Evolutionary conservation across 1,284 basidiomycete genomes (phyloP), one percentile per base, ranked within the genome.

Genomic region (Meira miltonrushii): DNA sequence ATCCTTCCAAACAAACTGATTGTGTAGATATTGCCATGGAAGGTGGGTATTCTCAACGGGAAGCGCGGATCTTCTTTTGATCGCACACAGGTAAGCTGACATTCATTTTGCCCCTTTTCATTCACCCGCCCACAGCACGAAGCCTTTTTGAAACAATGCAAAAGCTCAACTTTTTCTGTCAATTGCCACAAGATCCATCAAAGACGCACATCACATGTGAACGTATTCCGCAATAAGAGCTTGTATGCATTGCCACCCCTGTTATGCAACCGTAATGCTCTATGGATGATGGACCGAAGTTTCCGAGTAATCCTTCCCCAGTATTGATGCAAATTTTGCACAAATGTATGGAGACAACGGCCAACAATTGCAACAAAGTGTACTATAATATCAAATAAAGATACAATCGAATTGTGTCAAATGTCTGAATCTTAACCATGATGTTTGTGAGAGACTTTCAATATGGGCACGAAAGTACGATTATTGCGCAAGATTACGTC

Each of bases 171-270:
- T 59, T 59, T 47, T 59, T 59, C 39, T 59, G 57, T 40, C 57
- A 59, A 44, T 38, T 59, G 40, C 57, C 57, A 43, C 57, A 58
- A 39, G 57, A 58, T 23, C 57, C 57, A 25, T 28, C 57, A 44
- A 58, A 58, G 57, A 58, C 57, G n/a, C 57, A 58, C 39, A 58
- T 58, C 49, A 54, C 48, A 19, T 58, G 57, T 38, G 52, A 58
- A 50, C 28, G 19, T 23, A 58, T 58, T 37, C 57, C 57, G 37
- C 54, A 55, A 47, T 55, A 23, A 55, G 28, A 33, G n/a, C n/a
- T n/a, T n/a, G n/a, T n/a, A n/a, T n/a, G n/a, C n/a, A n/a, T n/a
- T n/a, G n/a, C n/a, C n/a, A n/a, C n/a, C n/a, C n/a, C n/a, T n/a
- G n/a, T n/a, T n/a, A 4, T 33, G 28, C 28, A 3, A 33, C 8